Evolutionary conservation across 169 alveolate genomes (phyloP), one percentile per base, ranked within the genome.

Genomic region (Theileria parva): DNA sequence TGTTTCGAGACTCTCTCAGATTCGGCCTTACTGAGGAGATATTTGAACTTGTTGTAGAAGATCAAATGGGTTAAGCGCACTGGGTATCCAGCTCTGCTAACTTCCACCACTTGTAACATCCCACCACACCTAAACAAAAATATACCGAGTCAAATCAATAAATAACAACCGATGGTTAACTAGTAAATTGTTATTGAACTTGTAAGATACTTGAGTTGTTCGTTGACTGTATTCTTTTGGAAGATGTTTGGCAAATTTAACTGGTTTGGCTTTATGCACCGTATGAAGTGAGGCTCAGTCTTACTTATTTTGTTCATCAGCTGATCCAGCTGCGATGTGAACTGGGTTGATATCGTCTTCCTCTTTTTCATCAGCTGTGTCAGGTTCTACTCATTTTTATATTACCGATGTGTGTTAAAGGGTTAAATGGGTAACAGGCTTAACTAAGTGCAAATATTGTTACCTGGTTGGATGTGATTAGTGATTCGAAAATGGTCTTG

Each of bases 211-310:
- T 85, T 89, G 55, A 97, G 87, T 70, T 97, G 96, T 67, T 95
- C 96, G 39, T 93, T 91, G n/a, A 95, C 98, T 8, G 97, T 96
- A 11, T 53, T 13, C 15, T 97, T 78, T 63, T 96, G 98, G 83
- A 96, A 96, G 51, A 88, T 81, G 25, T 93, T 91, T 0, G 99
- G 97, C 28, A 80, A 64, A 77, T 95, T 94, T 61, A 86, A 71
- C 6, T 80, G 67, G 75, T 96, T 97, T 9, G 99, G 99, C 79
- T 97, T 97, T 3, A 97, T 95, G 74, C 99, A 97, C 63, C 99
- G 83, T 25, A 97, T 95, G 88, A 96, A 97, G 65, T 95, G 95
- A 0, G 99, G 99, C 65, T 86, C 91, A 9, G 99, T 94, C 51
- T 91, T 89, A 15, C 90, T 76, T 21, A 97, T 92, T 32, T 93